Base-by-base conservation (phyloP, 768 basidiomycete species). In the Pleurotus giganteus region DNA sequence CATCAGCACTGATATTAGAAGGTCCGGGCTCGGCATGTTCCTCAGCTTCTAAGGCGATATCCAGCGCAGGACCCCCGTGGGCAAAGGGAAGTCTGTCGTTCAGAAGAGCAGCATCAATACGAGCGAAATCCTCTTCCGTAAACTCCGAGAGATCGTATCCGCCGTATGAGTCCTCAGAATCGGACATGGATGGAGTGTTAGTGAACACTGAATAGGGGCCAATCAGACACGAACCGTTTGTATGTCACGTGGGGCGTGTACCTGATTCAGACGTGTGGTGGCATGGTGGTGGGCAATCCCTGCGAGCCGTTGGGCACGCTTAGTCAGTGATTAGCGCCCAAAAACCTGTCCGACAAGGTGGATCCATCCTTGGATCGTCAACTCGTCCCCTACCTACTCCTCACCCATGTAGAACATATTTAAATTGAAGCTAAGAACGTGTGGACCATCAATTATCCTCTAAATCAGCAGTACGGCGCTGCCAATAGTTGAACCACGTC, bases 61-160 rank as follows among this genome's bases (percentile, higher is more conserved):
- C 56, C 43, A 81, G 62, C 2, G 65, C 57, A 4, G 80, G 77
- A 4, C 64, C 64, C 23, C 44, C 63, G 28, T 60, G 49, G 45
- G 54, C 56, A 27, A 50, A 57, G 28, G 55, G n/a, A 50, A 39
- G 56, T 32, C 19, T 19, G 3, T 23, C 12, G 50, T 21, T 26
- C 36, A 44, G 11, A 24, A 75, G 56, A 26, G 69, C 65, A 26
- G 73, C 74, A 60, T 86, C 84, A 52, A 83, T 70, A 23, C 66
- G 63, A 2, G 70, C 74, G 36, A 86, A 74, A 23, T 88, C 84
- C 28, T 83, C 76, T 23, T 75, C 74, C 0, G 83, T 83, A 57
- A 86, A 81, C 45, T 79, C 80, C 0, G 80, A 74, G 46, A 80
- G 73, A 60, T 81, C 68, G 63, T 71, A 81, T 3, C 61, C 68